phyloP scores from a whole-genome alignment of 192 early-diverging fungal species.

The Coemansia sp. region DNA sequence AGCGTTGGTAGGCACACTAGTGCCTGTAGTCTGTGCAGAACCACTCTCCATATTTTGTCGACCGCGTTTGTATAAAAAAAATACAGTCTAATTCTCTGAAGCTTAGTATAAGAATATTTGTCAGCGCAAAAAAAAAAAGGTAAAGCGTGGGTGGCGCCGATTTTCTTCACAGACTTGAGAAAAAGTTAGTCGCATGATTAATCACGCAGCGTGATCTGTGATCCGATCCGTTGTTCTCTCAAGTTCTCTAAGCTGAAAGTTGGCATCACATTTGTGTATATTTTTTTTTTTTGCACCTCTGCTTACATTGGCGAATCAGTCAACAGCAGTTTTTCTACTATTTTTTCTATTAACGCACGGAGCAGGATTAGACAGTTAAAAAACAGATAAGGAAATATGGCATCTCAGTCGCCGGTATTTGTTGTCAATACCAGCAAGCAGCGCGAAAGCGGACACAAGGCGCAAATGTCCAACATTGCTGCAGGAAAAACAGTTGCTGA shows the following conservation, averaged over 20 bases:
- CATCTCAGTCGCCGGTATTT: constrained; percentile 75
- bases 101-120: not conserved
- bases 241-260: not conserved
- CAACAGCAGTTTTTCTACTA: not conserved
- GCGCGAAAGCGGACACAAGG: constrained; percentile 93
- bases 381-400: constrained; percentile 8
- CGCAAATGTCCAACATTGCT: constrained; percentile 96
- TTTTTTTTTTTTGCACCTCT: constrained; percentile 9
- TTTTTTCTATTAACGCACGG: not conserved
- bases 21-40: not conserved
- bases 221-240: constrained; percentile 5
- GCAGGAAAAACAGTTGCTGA: constrained; percentile 99
- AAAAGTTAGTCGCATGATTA: not conserved
- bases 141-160: not conserved
- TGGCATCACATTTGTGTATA: not conserved
- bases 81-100: not conserved
- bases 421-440: constrained; percentile 90
- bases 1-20: constrained; percentile 44
- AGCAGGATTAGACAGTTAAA: not conserved
- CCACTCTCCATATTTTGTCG: constrained; percentile 7
- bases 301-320: not conserved
- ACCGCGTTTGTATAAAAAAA: not conserved
- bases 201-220: not conserved
- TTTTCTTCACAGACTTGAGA: not conserved
- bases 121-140: not conserved